These are phyloP conservation scores for Arthrobotrys iridis DNA, from an alignment of 2,329 filamentous ascomycete species.

Conservation along the genomic window DNA sequence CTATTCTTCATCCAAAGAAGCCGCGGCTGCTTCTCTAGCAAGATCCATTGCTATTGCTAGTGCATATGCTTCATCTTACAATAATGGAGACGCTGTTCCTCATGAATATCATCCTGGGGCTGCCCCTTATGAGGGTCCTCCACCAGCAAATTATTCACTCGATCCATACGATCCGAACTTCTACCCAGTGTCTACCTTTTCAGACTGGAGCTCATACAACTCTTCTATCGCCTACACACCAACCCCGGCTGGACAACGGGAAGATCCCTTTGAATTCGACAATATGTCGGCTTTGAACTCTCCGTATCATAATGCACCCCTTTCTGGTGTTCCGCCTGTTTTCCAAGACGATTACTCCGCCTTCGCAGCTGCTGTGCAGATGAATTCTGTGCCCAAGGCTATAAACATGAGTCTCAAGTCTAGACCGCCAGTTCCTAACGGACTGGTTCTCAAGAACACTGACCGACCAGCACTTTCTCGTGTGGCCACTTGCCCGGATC, in stretches of 20 bases:
- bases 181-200: slow-evolving; percentile 58
- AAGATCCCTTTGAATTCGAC: slow-evolving; percentile 58
- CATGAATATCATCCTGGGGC: slow-evolving; percentile 45
- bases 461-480: slow-evolving; percentile 38
- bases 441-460: slow-evolving; percentile 45
- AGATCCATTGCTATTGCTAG: slow-evolving; percentile 55
- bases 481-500: slow-evolving; percentile 45
- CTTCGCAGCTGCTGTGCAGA: slow-evolving; percentile 57
- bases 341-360: slow-evolving; percentile 56
- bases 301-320: slow-evolving; percentile 36
- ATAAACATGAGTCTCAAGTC: slow-evolving; percentile 50
- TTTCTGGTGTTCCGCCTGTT: slow-evolving; percentile 51
- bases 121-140: slow-evolving; percentile 45
- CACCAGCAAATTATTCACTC: slow-evolving; percentile 41
- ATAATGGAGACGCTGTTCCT: slow-evolving; percentile 48
- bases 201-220: slow-evolving; percentile 57
- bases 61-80: slow-evolving; percentile 53
- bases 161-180: slow-evolving; percentile 54
- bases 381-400: slow-evolving; percentile 56
- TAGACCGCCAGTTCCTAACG: slow-evolving; percentile 28
- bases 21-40: slow-evolving; percentile 57
- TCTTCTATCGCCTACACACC: slow-evolving; percentile 57
- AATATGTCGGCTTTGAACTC: slow-evolving; percentile 39
- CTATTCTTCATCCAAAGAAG: slow-evolving; percentile 56
- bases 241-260: slow-evolving; percentile 56